Conservation (phyloP, 2,329 filamentous ascomycete species). For the Zarea fungicola region DNA sequence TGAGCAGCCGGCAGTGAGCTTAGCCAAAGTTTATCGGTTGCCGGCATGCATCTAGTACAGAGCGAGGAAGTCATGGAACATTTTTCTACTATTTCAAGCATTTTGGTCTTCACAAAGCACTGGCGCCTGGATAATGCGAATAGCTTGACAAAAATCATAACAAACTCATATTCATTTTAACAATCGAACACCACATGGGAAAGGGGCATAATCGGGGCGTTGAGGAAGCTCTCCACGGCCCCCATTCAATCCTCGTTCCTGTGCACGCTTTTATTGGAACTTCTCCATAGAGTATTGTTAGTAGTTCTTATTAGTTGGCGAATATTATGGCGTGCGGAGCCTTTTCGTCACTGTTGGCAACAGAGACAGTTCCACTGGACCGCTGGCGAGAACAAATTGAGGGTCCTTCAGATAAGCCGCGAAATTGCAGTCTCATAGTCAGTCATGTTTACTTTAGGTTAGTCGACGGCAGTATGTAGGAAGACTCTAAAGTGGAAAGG, state of each 20-base stretch:
- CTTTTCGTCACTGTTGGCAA: too few relatives aligned
- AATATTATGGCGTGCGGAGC: slow-evolving; percentile 9
- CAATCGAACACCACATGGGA: too few relatives aligned
- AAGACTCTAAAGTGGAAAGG: too few relatives aligned
- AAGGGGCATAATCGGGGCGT: neutral
- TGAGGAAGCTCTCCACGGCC: slow-evolving; percentile 1
- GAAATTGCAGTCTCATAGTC: slow-evolving; percentile 1
- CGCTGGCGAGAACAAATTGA: slow-evolving; percentile 1
- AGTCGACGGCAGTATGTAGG: too few relatives aligned
- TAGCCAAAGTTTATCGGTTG: slow-evolving; percentile 8
- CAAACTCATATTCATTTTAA: too few relatives aligned
- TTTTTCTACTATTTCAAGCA: neutral
- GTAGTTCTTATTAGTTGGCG: neutral
- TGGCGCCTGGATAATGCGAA: too few relatives aligned
- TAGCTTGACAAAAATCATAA: too few relatives aligned
- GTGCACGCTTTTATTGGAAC: neutral
- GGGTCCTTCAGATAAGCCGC: slow-evolving; percentile 3
- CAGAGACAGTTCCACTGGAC: neutral
- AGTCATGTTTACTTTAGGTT: too few relatives aligned
- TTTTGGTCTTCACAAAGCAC: too few relatives aligned
- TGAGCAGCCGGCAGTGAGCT: neutral
- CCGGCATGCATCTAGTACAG: too few relatives aligned
- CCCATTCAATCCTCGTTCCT: slow-evolving; percentile 2
- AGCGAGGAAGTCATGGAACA: too few relatives aligned
- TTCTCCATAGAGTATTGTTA: too few relatives aligned